These are phyloP conservation scores for Sporothrix curviconia DNA, from an alignment of 2,329 filamentous ascomycete genomes.

Conservation along the genomic window DNA sequence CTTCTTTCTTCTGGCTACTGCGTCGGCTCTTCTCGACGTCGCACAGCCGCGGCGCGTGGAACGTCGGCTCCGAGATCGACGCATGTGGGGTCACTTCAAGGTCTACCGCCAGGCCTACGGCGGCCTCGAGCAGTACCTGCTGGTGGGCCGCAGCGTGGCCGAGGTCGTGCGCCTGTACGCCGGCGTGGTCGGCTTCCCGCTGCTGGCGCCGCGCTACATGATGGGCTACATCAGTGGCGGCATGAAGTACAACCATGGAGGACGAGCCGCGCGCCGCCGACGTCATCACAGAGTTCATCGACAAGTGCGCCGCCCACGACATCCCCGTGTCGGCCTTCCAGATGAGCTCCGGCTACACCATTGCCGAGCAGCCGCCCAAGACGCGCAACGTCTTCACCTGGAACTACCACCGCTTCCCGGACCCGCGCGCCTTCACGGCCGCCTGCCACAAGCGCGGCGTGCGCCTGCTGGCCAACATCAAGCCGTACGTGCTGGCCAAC, in stretches of 20 bases:
- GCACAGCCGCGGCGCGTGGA: slow-evolving; percentile 58
- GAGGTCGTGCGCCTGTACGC: slow-evolving; percentile 63
- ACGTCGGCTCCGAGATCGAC: slow-evolving; percentile 65
- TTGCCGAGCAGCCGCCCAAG: slow-evolving; percentile 60
- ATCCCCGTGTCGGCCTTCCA: slow-evolving; percentile 67
- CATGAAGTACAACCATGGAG: slow-evolving; percentile 47
- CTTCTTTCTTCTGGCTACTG: too few relatives aligned
- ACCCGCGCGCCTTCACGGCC: slow-evolving; percentile 57
- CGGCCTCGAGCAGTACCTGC: slow-evolving; percentile 63
- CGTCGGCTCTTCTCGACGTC: slow-evolving; percentile 62
- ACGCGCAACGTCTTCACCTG: slow-evolving; percentile 66
- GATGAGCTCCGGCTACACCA: slow-evolving; percentile 66
- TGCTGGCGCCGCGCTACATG: slow-evolving; percentile 63
- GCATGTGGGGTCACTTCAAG: slow-evolving; percentile 69
- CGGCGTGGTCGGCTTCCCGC: slow-evolving; percentile 59
- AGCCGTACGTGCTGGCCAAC: slow-evolving; percentile 61
- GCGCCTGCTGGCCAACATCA: slow-evolving; percentile 63
- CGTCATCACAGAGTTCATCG: slow-evolving; percentile 53
- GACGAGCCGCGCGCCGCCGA: slow-evolving; percentile 48
- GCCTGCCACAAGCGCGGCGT: slow-evolving; percentile 60
- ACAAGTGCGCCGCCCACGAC: slow-evolving; percentile 55
- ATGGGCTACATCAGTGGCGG: slow-evolving; percentile 66
- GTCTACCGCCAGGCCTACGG: slow-evolving; percentile 67
- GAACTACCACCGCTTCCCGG: slow-evolving; percentile 64
- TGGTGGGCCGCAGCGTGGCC: slow-evolving; percentile 58